Percentiles rank a stretch among this genome's conserved stretches.
These are phyloP conservation scores for Xylaria sp. DNA, from an alignment of 2,329 filamentous ascomycete genomes.

Conservation along the genomic window DNA sequence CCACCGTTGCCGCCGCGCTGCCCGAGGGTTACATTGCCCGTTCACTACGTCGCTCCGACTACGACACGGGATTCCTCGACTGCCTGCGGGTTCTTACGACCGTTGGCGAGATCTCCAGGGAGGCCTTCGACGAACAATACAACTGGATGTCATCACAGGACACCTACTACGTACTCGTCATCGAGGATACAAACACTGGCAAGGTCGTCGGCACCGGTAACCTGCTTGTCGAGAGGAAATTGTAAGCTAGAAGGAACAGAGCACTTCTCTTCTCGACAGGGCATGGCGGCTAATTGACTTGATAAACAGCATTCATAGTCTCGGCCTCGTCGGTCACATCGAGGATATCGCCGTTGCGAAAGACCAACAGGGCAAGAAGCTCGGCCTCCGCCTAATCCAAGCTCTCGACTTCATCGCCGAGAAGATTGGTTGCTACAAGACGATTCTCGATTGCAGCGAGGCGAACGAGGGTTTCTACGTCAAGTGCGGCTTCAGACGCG, in stretches of 20 bases:
- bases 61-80: constrained; percentile 84
- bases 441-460: constrained; percentile 95
- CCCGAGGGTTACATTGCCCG: constrained; percentile 86
- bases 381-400: constrained; percentile 92
- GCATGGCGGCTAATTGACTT: constrained; percentile 22
- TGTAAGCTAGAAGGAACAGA: constrained; percentile 64
- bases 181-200: constrained; percentile 73
- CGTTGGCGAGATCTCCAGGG: constrained; percentile 84
- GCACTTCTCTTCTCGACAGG: neutral
- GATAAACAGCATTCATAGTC: constrained; percentile 73
- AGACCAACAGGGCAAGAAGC: constrained; percentile 96
- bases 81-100: constrained; percentile 91
- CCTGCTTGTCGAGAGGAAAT: constrained; percentile 92
- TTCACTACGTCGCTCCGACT: constrained; percentile 81
- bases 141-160: constrained; percentile 80
- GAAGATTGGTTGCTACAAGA: constrained; percentile 95
- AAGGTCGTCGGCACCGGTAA: constrained; percentile 90
- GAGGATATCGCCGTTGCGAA: constrained; percentile 96
- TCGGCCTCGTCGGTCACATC: constrained; percentile 91
- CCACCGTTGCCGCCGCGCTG: constrained; percentile 75
- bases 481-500: constrained; percentile 94
- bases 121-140: constrained; percentile 81
- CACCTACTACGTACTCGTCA: constrained; percentile 87
- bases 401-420: constrained; percentile 89
- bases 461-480: constrained; percentile 97